Conservation (phyloP, 2,329 filamentous ascomycete species). For the Tolypocladium inflatum region DNA sequence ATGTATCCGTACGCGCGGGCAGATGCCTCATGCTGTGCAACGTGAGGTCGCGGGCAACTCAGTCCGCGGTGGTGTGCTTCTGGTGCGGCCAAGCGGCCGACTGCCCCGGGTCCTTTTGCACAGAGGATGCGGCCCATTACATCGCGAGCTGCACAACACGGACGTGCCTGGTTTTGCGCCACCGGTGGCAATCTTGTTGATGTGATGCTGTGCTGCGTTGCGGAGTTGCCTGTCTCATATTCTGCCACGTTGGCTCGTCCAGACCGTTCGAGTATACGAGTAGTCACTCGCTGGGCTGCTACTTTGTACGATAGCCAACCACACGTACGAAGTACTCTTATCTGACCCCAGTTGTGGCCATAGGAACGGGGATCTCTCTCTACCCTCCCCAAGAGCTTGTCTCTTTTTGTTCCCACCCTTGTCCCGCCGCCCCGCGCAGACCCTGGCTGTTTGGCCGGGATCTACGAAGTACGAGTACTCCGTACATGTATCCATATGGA, state of each 20-base stretch:
- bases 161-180: background rate
- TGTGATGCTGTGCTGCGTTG: background rate
- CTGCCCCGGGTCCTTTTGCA: background rate
- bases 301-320: background rate
- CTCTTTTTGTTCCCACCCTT: background rate
- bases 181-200: background rate
- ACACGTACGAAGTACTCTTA: background rate
- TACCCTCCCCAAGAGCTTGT: background rate
- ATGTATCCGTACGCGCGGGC: background rate
- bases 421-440: background rate
- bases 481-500: background rate
- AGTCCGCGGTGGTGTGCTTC: background rate
- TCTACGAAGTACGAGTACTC: background rate
- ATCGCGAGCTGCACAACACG: background rate
- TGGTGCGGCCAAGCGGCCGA: background rate
- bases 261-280: background rate
- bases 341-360: background rate
- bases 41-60: background rate
- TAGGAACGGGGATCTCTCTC: background rate
- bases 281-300: background rate
- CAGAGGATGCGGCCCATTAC: background rate
- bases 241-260: background rate
- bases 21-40: background rate
- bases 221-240: background rate
- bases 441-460: background rate